phyloP scores from a whole-genome alignment of 768 basidiomycete species.

The Phlegmacium glaucopus region DNA sequence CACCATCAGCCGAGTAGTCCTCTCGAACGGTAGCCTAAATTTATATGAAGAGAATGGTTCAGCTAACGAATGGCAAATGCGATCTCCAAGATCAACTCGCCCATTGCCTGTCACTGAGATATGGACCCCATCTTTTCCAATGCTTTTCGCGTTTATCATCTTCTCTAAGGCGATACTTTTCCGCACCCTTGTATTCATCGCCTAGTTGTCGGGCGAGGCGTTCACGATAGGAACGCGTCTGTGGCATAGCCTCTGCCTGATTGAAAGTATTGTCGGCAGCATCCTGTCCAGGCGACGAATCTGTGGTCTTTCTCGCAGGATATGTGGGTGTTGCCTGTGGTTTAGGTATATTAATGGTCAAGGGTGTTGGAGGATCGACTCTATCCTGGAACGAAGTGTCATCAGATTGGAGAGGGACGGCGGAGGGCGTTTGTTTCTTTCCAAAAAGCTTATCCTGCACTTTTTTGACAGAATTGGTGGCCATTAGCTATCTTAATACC shows the following conservation, averaged over 20 bases:
- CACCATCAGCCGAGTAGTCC: conserved; percentile 95
- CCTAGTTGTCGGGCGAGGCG: conserved; percentile 64
- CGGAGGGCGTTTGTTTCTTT: conserved; percentile 23
- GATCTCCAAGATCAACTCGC: conserved; percentile 39
- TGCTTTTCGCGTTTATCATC: conserved; percentile 77
- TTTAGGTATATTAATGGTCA: conserved; percentile 73
- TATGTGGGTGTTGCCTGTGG: conserved; percentile 33
- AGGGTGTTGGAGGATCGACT: conserved; percentile 26
- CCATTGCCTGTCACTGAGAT: conserved; percentile 97
- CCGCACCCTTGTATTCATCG: conserved; percentile 71
- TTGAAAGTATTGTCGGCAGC: conserved; percentile 15
- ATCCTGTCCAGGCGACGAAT: conserved; percentile 31
- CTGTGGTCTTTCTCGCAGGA: conserved; percentile 45
- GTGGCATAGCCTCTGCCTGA: conserved; percentile 14
- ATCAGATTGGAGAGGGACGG: conserved; percentile 1
- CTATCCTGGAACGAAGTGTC: conserved; percentile 7
- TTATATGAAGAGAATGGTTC: conserved; percentile 9
- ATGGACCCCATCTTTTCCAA: conserved; percentile 99
- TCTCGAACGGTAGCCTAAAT: conserved; percentile 93
- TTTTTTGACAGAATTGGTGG: conserved; percentile 48
- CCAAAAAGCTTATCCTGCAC: conserved; percentile 75
- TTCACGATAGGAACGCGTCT: conserved; percentile 50
- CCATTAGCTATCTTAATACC: conserved; percentile 24
- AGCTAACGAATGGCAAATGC: not conserved
- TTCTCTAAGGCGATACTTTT: conserved; percentile 82